Conservation (phyloP, 2,329 filamentous ascomycete genomes). For the Ophiocordyceps camponoti-floridani region DNA sequence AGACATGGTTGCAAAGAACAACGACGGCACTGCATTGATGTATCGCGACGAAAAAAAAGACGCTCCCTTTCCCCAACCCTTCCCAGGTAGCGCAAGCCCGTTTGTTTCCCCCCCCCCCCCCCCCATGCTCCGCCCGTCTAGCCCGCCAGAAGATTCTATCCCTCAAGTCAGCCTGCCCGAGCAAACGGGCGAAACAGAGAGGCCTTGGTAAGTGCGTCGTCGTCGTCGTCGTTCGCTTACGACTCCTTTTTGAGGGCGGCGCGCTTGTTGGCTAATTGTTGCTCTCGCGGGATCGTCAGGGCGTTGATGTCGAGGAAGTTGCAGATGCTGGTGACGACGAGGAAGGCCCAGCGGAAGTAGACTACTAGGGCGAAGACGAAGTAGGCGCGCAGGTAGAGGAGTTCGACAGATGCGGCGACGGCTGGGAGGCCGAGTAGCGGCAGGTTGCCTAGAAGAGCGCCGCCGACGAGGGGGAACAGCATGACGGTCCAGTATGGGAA, state of each 20-base stretch:
- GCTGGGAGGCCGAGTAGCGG: constrained; percentile 56
- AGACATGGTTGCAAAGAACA: no score
- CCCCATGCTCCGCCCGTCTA: no score
- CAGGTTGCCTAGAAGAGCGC: constrained; percentile 67
- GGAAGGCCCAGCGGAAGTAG: constrained; percentile 83
- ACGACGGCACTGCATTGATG: no score
- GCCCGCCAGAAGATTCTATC: no score
- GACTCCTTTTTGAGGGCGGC: constrained; percentile 17
- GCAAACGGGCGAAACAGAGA: no score
- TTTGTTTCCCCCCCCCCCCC: no score
- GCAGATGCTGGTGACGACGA: constrained; percentile 85
- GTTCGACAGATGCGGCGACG: constrained; percentile 48
- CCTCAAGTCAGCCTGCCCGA: no score
- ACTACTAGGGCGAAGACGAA: constrained; percentile 68
- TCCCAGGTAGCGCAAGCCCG: no score
- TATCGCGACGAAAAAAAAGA: no score
- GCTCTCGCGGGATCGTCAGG: constrained; percentile 59
- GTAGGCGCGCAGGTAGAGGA: constrained; percentile 70
- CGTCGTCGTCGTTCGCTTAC: no score
- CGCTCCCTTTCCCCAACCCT: no score
- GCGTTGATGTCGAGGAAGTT: constrained; percentile 86
- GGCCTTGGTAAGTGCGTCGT: no score
- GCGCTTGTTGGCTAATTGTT: constrained; percentile 35
- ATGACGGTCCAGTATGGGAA: constrained; percentile 96
- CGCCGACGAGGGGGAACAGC: constrained; percentile 70